Percentiles rank a stretch among this genome's conserved stretches.
phyloP scores from a whole-genome alignment of 371 early-diverging fungal species.

The Apophysomyces trapeziformis region DNA sequence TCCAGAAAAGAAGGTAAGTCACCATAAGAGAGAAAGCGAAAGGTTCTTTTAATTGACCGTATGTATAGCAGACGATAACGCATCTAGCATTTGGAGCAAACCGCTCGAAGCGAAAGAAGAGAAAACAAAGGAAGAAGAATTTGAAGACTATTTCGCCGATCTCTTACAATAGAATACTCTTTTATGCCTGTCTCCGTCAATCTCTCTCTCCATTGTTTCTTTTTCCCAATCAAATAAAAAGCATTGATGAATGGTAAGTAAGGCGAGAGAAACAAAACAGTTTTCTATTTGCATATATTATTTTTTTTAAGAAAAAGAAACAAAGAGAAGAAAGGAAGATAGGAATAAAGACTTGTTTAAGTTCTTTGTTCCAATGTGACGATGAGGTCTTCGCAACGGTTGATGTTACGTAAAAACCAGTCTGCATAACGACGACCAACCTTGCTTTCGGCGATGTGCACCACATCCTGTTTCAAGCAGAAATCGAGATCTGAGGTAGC shows the following conservation, averaged over 20 bases:
- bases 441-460: conserved; percentile 90
- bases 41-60: too few relatives aligned
- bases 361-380: conserved; percentile 38
- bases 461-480: conserved; percentile 86
- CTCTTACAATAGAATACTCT: conserved; percentile 36
- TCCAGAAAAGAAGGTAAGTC: neutral
- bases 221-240: neutral
- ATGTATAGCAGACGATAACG: conserved; percentile 11
- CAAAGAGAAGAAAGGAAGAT: neutral
- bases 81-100: conserved; percentile 41
- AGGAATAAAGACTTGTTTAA: conserved; percentile 18
- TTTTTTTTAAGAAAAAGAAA: neutral
- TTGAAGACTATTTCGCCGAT: conserved; percentile 55
- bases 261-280: neutral
- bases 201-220: conserved; percentile 24
- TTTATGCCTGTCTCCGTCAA: conserved; percentile 18
- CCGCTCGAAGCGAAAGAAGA: conserved; percentile 39
- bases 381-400: conserved; percentile 73
- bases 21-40: conserved; percentile 5
- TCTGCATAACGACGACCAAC: conserved; percentile 89
- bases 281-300: neutral
- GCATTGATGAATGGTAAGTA: neutral
- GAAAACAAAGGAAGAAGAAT: conserved; percentile 50
- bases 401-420: conserved; percentile 90
- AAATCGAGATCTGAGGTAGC: conserved; percentile 86